Base-by-base conservation (phyloP, 1,284 basidiomycete species). In the Ganoderma lucidum region DNA sequence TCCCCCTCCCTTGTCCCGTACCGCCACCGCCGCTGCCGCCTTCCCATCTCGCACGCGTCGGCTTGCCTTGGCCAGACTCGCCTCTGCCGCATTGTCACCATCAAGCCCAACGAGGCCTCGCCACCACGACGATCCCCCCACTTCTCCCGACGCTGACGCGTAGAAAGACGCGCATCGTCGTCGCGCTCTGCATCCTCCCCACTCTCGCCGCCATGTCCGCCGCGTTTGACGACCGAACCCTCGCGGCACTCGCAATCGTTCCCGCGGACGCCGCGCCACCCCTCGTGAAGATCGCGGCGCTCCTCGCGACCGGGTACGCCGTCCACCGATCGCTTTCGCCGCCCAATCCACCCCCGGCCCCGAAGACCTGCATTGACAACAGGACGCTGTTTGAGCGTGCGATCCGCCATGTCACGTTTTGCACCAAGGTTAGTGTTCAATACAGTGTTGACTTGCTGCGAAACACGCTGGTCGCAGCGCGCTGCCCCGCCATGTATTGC, bases 321-420 rank as follows among this genome's bases (percentile, higher is more conserved):
- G 75, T 75, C 17, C 74, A 77, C 68, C 66, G 73, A 56, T 75
- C 77, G 14, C 73, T 78, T 48, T 78, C 77, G 6, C 77, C 77
- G 23, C 77, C 77, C 0, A 77, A 78, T 61, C 76, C 77, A 0
- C 75, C 75, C 1, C 74, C 75, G 14, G 70, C 76, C 3, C 72
- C 74, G 5, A 77, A 75, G 67, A 72, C 75, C 62, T 70, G 73
- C 64, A 71, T 76, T 51, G 74, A 69, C 65, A 72, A 72, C 60
- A 69, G 73, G 60, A 75, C 77, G n/a, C 68, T 80, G 8, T 80
- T 80, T 69, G 78, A 80, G 69, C 73, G 75, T 58, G 72, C 73
- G 45, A 74, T 80, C 17, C 77, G 74, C 45, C 75, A 77, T 73
- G 74, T 80, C 63, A 79, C 78, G 14, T 77, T 77, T 70, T 75